Conservation (phyloP, 2,329 filamentous ascomycete species). For the Dothistroma pini region DNA sequence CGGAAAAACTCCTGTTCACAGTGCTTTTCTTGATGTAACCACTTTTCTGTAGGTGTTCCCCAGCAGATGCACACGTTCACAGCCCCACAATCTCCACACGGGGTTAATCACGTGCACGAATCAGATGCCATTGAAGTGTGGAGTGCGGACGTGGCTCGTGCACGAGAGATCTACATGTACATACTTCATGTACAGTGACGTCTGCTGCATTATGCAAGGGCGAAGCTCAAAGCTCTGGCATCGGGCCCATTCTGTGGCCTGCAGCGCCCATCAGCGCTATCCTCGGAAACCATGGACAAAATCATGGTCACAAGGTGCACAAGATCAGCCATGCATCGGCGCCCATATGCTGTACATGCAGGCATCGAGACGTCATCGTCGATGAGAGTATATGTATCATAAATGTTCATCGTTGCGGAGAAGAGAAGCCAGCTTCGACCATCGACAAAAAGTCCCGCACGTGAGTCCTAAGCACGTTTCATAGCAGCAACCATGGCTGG, state of each 20-base stretch:
- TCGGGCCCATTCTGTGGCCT: too few species aligned
- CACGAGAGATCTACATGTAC: background rate
- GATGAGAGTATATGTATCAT: background rate
- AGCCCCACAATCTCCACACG: too few species aligned
- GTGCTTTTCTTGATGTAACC: too few species aligned
- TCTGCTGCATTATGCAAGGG: background rate
- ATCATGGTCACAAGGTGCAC: background rate
- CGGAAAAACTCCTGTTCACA: too few species aligned
- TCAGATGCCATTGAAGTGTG: background rate
- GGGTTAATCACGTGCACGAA: background rate
- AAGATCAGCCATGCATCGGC: background rate
- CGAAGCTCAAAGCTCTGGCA: background rate
- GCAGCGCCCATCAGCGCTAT: background rate
- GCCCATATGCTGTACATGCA: background rate
- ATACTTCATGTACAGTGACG: background rate
- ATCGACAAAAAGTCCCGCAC: too few species aligned
- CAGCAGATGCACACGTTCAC: too few species aligned
- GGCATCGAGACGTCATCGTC: background rate
- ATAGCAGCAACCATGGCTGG: constrained; percentile 4
- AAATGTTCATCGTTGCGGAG: background rate
- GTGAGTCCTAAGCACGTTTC: too few species aligned
- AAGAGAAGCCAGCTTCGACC: too few species aligned
- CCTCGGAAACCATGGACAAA: background rate
- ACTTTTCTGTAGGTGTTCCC: too few species aligned
- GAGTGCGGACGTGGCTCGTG: background rate